phyloP scores from a whole-genome alignment of 1,284 basidiomycete genomes.

The Cryptococcus sp. region DNA sequence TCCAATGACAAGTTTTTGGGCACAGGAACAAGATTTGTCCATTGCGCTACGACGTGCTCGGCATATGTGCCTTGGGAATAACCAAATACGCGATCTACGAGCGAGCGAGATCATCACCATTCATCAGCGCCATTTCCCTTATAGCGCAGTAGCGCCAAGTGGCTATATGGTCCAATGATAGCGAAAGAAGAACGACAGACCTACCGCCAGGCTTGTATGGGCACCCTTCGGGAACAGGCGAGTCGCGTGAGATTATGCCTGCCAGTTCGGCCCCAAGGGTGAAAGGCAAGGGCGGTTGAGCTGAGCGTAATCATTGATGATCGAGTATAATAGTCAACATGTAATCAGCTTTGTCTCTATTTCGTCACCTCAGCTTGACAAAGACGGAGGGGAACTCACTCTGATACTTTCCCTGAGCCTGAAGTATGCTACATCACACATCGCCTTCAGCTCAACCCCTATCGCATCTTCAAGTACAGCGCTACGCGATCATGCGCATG shows the following conservation, averaged over 20 bases:
- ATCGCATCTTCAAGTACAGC: background rate
- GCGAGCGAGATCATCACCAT: background rate
- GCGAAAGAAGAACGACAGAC: slow-evolving; percentile 9
- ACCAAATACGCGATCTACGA: slow-evolving; percentile 80
- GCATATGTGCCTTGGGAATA: slow-evolving; percentile 74
- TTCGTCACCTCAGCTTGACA: background rate
- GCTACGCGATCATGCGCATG: too few relatives aligned
- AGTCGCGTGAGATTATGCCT: slow-evolving; percentile 70
- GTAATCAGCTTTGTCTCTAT: background rate
- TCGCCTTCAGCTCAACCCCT: background rate
- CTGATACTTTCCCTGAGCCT: slow-evolving; percentile 86
- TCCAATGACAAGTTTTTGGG: slow-evolving; percentile 67
- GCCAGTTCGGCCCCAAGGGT: slow-evolving; percentile 82
- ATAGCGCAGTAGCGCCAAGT: background rate
- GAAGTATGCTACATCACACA: slow-evolving; percentile 60
- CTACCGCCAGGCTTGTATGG: slow-evolving; percentile 68
- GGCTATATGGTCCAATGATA: background rate
- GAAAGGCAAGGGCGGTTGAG: slow-evolving; percentile 79
- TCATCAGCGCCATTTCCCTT: background rate
- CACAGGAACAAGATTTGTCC: slow-evolving; percentile 60
- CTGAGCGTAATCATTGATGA: slow-evolving; percentile 17
- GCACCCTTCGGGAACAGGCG: slow-evolving; percentile 80
- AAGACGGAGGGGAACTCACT: slow-evolving; percentile 33
- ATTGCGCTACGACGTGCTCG: slow-evolving; percentile 65
- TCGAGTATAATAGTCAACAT: background rate